Evolutionary conservation across 345 rosid genomes (phyloP).

Genomic region (Citrus medica): DNA sequence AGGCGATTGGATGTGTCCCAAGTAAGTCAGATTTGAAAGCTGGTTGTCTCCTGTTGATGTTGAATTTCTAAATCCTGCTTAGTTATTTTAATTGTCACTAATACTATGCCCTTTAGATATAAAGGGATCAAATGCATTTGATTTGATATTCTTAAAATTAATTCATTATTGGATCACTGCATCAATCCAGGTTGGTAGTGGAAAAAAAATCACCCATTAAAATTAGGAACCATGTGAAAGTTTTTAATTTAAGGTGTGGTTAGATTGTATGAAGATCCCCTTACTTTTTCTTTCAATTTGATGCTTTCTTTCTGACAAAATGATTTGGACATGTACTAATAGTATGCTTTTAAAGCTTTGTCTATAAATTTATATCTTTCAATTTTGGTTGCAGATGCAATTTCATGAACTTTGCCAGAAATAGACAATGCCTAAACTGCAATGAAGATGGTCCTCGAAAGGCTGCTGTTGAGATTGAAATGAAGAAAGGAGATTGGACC

Average conservation of each 20-base stretch:
- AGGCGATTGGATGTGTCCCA: constrained; percentile 82
- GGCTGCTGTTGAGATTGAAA: constrained; percentile 20
- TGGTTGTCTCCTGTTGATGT: not conserved
- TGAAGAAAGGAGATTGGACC: constrained; percentile 73
- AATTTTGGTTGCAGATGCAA: constrained; percentile 43
- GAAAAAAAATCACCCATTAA: not conserved
- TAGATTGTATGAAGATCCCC: not conserved
- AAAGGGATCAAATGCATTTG: not conserved
- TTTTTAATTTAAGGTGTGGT: not conserved
- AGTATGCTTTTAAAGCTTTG: not conserved
- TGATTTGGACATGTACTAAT: not conserved
- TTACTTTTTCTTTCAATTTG: not conserved
- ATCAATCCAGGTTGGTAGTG: not conserved
- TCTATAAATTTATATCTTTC: not conserved
- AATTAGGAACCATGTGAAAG: not conserved
- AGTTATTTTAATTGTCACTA: not conserved
- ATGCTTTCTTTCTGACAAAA: not conserved
- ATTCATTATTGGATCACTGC: not conserved
- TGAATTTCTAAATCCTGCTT: not conserved
- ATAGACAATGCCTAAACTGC: constrained; percentile 42
- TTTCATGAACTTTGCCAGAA: constrained; percentile 49
- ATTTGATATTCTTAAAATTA: not conserved
- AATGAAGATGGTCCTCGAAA: constrained; percentile 38
- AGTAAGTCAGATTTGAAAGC: constrained; percentile 46
- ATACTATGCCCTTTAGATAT: not conserved